These are phyloP conservation scores for Penicillium alfredii DNA, from an alignment of 495 filamentous ascomycete genomes.

Conservation along the genomic window DNA sequence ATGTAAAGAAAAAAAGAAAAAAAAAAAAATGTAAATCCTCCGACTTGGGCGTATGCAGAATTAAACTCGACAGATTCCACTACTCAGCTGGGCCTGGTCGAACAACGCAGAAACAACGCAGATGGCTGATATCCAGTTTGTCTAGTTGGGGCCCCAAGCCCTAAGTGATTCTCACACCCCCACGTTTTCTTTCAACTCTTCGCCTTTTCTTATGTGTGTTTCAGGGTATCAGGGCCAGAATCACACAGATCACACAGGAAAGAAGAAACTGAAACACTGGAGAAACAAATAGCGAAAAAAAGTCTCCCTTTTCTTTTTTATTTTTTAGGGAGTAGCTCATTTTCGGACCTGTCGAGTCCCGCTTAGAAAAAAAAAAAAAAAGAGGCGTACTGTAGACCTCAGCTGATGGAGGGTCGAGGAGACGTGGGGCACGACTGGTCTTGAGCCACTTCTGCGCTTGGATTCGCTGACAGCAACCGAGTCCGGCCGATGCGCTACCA, in stretches of 20 bases:
- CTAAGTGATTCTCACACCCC: too few relatives aligned
- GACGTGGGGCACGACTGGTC: slow-evolving; percentile 23
- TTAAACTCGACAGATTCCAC: neutral
- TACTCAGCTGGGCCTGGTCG: too few relatives aligned
- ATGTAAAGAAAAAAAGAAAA: too few relatives aligned
- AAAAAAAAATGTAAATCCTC: too few relatives aligned
- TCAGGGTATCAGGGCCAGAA: slow-evolving; percentile 1
- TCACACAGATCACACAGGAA: slow-evolving; percentile 2
- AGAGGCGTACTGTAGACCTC: slow-evolving; percentile 13
- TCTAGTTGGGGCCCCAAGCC: too few relatives aligned
- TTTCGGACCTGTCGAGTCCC: slow-evolving; percentile 18
- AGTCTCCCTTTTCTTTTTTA: slow-evolving; percentile 1
- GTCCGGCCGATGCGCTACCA: slow-evolving; percentile 15
- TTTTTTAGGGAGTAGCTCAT: neutral
- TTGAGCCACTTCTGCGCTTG: slow-evolving; percentile 19
- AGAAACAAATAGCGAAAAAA: too few relatives aligned
- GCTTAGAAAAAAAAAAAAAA: too few relatives aligned
- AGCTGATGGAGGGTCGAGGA: slow-evolving; percentile 30
- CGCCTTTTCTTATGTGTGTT: too few relatives aligned
- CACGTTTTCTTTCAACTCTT: neutral
- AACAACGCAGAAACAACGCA: too few relatives aligned
- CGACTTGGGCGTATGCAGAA: slow-evolving; percentile 4
- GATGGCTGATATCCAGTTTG: too few relatives aligned
- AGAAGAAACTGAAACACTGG: too few relatives aligned
- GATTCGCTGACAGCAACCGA: slow-evolving; percentile 21